These are phyloP conservation scores for Glebionis coronaria DNA, from an alignment of 129 eudicot species.

Conservation along the genomic window DNA sequence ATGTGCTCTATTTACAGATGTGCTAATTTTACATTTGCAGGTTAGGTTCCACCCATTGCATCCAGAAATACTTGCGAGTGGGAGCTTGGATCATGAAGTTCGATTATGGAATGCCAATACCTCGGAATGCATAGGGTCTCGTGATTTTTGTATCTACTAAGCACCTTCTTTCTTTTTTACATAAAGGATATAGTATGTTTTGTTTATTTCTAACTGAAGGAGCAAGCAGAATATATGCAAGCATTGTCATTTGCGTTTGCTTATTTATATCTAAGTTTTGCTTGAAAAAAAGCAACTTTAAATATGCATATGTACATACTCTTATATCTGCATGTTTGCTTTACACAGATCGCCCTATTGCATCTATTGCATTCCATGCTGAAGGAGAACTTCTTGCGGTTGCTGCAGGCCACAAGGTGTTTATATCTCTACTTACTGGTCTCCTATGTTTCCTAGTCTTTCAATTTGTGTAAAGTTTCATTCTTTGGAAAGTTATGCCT, in stretches of 20 bases:
- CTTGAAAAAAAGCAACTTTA: constrained; percentile 14
- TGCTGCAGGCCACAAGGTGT: constrained; percentile 99
- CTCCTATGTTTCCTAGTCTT: background rate
- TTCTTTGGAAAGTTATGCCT: background rate
- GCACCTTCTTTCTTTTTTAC: constrained; percentile 3
- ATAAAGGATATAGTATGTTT: background rate
- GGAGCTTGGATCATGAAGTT: constrained; percentile 99
- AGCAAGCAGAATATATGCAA: background rate
- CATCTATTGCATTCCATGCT: constrained; percentile 96
- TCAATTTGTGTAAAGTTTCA: background rate
- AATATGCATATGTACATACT: constrained; percentile 14
- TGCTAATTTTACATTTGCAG: constrained; percentile 43
- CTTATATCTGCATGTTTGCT: constrained; percentile 14
- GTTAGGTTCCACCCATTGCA: constrained; percentile 91
- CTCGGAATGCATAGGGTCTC: constrained; percentile 83
- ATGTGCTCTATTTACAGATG: background rate
- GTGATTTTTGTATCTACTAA: constrained; percentile 74
- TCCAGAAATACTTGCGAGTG: constrained; percentile 90
- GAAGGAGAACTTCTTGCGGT: constrained; percentile 93
- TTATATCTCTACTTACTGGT: constrained; percentile 16
- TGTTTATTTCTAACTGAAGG: constrained; percentile 12
- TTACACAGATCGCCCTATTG: constrained; percentile 84
- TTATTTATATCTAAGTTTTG: background rate
- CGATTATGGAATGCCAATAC: constrained; percentile 95
- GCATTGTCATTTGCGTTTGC: background rate